These are phyloP conservation scores for Albatrellus ellisii DNA, from an alignment of 768 basidiomycete species.

Conservation along the genomic window DNA sequence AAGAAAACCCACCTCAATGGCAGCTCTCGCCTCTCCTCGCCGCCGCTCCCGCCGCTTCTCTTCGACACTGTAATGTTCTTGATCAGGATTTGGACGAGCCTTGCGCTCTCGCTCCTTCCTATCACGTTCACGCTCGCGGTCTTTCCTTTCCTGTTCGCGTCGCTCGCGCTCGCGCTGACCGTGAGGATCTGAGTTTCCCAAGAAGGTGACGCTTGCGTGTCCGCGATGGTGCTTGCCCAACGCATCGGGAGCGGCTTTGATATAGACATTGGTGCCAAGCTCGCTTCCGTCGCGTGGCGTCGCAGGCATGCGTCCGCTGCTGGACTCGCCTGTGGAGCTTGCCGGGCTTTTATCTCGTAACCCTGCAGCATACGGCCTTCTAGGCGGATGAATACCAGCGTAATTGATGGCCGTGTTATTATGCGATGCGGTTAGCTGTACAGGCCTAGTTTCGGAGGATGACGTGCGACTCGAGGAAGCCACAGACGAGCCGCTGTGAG, in stretches of 20 bases:
- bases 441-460: too few species aligned
- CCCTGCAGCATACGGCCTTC: conserved; percentile 42
- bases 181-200: conserved; percentile 36
- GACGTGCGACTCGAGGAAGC: too few species aligned
- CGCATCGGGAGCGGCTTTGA: conserved; percentile 11
- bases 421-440: too few species aligned
- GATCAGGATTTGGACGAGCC: conserved; percentile 33
- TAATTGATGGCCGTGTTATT: too few species aligned
- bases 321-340: conserved; percentile 79
- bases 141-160: conserved; percentile 6
- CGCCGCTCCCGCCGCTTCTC: conserved; percentile 57
- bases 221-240: conserved; percentile 28
- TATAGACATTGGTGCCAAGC: conserved; percentile 14
- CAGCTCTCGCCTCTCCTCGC: conserved; percentile 73
- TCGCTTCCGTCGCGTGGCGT: conserved; percentile 78
- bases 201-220: conserved; percentile 58
- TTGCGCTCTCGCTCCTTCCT: conserved; percentile 10
- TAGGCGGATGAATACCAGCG: too few species aligned
- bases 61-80: conserved; percentile 25
- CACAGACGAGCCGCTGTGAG: too few species aligned
- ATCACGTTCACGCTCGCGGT: conserved; percentile 17
- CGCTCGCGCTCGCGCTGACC: conserved; percentile 17
- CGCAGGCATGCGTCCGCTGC: conserved; percentile 58
- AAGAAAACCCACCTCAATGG: conserved; percentile 58
- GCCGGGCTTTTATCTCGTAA: conserved; percentile 54